Percentiles rank a stretch among this genome's conserved stretches.
Conservation (phyloP, 225 moss, liverwort and hornwort genomes). For the Lunularia cruciata region DNA sequence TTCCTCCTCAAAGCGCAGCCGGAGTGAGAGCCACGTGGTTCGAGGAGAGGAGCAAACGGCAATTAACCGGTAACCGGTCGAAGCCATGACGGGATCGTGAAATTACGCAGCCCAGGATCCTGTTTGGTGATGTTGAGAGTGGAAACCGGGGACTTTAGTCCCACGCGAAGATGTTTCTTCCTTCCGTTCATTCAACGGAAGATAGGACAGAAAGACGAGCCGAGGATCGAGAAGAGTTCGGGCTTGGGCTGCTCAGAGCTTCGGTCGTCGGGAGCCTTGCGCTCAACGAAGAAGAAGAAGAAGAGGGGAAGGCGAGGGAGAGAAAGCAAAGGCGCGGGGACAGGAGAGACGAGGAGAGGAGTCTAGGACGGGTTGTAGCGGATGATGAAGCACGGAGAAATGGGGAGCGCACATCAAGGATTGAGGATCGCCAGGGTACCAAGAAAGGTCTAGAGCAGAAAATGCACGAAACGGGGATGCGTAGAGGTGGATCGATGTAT, state of each 20-base stretch:
- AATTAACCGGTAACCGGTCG: background rate
- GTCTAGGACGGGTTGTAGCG: constrained; percentile 12
- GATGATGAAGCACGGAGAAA: constrained; percentile 8
- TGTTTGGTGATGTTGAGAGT: background rate
- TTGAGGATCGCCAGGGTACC: background rate
- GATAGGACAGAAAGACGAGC: constrained; percentile 4
- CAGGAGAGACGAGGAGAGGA: background rate
- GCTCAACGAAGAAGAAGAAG: background rate
- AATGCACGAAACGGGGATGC: constrained; percentile 15
- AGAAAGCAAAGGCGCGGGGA: background rate
- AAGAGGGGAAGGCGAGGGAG: background rate
- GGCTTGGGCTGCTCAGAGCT: background rate
- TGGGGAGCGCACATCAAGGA: constrained; percentile 8
- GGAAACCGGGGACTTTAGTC: background rate
- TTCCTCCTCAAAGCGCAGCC: background rate
- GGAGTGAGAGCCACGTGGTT: constrained; percentile 10
- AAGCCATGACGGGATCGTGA: background rate
- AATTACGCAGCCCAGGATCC: background rate
- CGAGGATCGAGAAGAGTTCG: constrained; percentile 11
- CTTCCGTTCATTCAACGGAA: constrained; percentile 13
- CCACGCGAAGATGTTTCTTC: background rate
- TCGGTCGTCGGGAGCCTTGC: constrained; percentile 9
- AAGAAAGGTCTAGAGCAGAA: background rate
- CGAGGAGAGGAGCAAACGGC: background rate
- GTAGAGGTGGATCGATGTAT: constrained; percentile 33